These are phyloP conservation scores for Echites panduratus DNA, from an alignment of 257 asterid species.

Conservation along the genomic window DNA sequence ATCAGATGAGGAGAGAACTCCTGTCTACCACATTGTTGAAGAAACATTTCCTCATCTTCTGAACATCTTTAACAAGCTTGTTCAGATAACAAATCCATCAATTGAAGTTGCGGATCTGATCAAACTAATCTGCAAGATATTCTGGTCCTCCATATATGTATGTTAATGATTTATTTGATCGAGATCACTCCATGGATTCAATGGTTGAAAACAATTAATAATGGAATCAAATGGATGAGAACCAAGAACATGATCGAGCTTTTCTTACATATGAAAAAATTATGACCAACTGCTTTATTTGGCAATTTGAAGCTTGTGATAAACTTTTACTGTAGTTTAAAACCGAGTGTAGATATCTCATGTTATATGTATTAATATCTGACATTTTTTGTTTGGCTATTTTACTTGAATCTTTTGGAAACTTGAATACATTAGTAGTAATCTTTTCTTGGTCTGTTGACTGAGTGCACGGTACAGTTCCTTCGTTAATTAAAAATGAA, in stretches of 20 bases:
- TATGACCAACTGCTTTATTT: neutral
- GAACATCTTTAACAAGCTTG: conserved; percentile 67
- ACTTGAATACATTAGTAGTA: neutral
- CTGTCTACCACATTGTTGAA: conserved; percentile 78
- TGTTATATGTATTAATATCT: neutral
- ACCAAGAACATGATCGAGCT: neutral
- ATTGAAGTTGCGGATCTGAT: conserved; percentile 88
- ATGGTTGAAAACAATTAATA: neutral
- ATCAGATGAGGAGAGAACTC: conserved; percentile 93
- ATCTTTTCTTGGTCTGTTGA: neutral
- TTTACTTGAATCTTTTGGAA: neutral
- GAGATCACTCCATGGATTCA: neutral
- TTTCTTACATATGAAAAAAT: neutral
- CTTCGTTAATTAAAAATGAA: neutral
- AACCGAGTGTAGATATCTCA: neutral
- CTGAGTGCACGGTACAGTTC: neutral
- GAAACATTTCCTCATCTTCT: conserved; percentile 90
- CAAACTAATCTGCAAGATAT: conserved; percentile 95
- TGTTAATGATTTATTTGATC: conserved; percentile 16
- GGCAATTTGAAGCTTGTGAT: neutral
- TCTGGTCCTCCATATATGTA: conserved; percentile 97
- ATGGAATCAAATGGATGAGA: neutral
- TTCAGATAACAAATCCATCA: conserved; percentile 75
- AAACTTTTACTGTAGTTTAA: neutral
- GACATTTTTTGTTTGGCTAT: neutral